A percentile compares a stretch with the other conserved stretches of the same genome.
These are phyloP conservation scores for Marchantia polymorpha DNA, from an alignment of 225 moss, liverwort and hornwort genomes.

Conservation along the genomic window DNA sequence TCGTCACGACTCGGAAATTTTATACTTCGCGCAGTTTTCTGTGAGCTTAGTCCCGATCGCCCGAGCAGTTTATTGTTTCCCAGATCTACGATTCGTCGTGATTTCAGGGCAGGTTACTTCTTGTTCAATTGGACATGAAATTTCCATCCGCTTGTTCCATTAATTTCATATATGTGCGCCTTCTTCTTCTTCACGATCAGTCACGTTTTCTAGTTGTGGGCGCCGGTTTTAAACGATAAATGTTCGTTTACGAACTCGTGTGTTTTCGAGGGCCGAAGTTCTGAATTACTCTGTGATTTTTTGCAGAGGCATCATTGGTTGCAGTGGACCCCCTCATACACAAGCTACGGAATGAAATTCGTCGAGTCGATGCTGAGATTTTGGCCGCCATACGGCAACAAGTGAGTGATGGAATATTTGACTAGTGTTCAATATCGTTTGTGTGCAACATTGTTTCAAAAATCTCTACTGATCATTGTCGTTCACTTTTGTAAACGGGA, in stretches of 20 bases:
- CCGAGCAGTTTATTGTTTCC: background rate
- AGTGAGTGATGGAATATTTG: slow-evolving; percentile 52
- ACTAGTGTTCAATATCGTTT: background rate
- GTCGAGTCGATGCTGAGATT: slow-evolving; percentile 95
- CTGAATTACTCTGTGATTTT: background rate
- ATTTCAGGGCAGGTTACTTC: background rate
- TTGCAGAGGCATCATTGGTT: slow-evolving; percentile 90
- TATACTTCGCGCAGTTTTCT: background rate
- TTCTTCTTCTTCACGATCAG: too few relatives aligned
- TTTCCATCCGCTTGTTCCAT: background rate
- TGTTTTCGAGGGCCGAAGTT: background rate
- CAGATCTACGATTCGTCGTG: background rate
- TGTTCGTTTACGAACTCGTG: background rate
- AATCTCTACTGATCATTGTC: background rate
- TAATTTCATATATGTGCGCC: background rate
- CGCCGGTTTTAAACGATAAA: background rate
- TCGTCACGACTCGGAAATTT: background rate
- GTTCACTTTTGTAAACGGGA: background rate
- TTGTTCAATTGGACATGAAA: background rate
- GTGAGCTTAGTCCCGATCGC: background rate
- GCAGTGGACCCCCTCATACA: slow-evolving; percentile 90
- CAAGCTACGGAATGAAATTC: slow-evolving; percentile 92
- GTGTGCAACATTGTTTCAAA: background rate
- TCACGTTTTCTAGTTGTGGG: background rate
- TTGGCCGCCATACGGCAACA: slow-evolving; percentile 94